Evolutionary conservation across 73 alveolate species (phyloP).

Genomic region (Paramecium primaurelia): DNA sequence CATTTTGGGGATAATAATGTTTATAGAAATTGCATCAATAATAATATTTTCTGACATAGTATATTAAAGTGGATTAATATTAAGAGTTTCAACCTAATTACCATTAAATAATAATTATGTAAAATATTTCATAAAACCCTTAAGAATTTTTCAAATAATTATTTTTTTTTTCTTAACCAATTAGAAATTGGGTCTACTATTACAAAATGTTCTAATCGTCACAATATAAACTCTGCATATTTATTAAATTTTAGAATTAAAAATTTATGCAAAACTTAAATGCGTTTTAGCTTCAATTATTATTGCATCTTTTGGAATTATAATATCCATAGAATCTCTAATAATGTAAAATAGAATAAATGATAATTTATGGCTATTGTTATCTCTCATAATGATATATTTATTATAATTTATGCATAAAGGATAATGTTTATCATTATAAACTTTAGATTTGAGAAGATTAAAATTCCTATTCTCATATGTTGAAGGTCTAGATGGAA

Average conservation of each 20-base stretch:
- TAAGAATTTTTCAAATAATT: not conserved
- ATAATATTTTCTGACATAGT: not conserved
- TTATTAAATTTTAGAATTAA: not conserved
- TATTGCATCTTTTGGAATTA: not conserved
- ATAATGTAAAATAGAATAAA: not conserved
- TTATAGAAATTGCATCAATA: not conserved
- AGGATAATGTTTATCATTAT: not conserved
- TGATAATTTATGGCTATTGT: not conserved
- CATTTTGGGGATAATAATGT: not conserved
- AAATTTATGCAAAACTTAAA: not conserved
- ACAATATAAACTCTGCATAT: not conserved
- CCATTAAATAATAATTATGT: not conserved
- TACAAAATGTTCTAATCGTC: not conserved
- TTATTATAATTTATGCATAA: not conserved
- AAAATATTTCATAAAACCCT: not conserved
- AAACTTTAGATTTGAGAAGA: not conserved
- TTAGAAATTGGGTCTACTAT: not conserved
- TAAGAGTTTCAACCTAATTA: not conserved
- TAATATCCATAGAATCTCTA: not conserved
- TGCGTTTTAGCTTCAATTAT: not conserved
- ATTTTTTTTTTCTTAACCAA: not conserved
- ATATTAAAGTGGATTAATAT: not conserved
- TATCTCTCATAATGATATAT: not conserved
- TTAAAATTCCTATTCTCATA: not conserved
- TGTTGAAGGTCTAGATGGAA: not conserved